Evolutionary conservation across 345 rosid species (phyloP).

Genomic region (Pistacia atlantica): DNA sequence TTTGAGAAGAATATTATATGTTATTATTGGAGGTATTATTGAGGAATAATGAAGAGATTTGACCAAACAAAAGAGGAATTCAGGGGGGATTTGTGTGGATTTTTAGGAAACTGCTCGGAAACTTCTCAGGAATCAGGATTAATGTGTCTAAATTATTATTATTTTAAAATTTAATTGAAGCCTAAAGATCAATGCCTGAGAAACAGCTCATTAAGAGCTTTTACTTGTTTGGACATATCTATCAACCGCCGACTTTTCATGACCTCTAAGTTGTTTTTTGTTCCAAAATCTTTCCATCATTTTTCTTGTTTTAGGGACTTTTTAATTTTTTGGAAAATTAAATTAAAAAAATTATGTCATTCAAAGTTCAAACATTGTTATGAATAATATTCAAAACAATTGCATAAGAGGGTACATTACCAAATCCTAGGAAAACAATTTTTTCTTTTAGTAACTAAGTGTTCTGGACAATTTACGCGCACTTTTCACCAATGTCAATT

Average conservation of each 20-base stretch:
- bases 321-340: too few relatives aligned
- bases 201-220: constrained; percentile 12
- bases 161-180: too few relatives aligned
- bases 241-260: constrained; percentile 17
- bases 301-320: not conserved
- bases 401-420: too few relatives aligned
- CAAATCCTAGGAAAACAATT: too few relatives aligned
- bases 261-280: not conserved
- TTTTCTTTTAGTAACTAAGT: too few relatives aligned
- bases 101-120: not conserved
- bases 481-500: too few relatives aligned
- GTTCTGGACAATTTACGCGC: too few relatives aligned
- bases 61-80: not conserved
- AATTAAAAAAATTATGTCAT: too few relatives aligned
- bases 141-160: too few relatives aligned
- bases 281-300: not conserved
- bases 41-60: not conserved
- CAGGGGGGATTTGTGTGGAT: constrained; percentile 6
- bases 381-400: too few relatives aligned
- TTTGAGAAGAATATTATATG: too few relatives aligned
- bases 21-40: not conserved
- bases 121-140: not conserved
- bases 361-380: too few relatives aligned
- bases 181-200: not conserved
- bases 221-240: not conserved